Percentiles rank a stretch among this genome's conserved stretches.
Evolutionary conservation across 176 grass and related monocot genomes (phyloP).

Genomic region (Coix lacrymajobi): DNA sequence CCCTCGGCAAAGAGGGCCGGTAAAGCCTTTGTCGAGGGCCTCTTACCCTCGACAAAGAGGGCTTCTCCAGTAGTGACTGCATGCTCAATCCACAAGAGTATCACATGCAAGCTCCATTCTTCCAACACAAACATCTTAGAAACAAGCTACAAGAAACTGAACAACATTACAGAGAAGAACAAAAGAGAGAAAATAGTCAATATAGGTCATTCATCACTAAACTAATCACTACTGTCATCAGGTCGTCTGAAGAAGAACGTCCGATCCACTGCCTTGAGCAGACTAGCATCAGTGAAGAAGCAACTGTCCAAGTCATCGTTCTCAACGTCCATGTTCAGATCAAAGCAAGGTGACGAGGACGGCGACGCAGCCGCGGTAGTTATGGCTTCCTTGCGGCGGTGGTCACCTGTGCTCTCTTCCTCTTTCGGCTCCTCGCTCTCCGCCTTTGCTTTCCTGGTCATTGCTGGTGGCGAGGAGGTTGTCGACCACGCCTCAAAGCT

Average conservation of each 20-base stretch:
- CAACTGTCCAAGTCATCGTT: constrained; percentile 29
- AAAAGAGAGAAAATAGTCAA: not conserved
- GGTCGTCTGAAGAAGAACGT: constrained; percentile 58
- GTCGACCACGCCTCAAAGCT: constrained; percentile 46
- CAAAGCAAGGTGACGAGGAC: constrained; percentile 29
- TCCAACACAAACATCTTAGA: not conserved
- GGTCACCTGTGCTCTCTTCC: constrained; percentile 13
- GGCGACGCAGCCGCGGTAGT: not conserved
- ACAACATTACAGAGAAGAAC: not conserved
- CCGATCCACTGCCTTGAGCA: constrained; percentile 52
- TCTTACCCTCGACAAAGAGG: too few relatives aligned
- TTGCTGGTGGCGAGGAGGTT: constrained; percentile 25
- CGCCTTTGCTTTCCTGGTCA: constrained; percentile 19
- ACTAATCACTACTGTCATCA: constrained; percentile 28
- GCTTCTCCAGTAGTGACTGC: too few relatives aligned
- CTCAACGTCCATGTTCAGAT: constrained; percentile 62
- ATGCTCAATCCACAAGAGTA: not conserved
- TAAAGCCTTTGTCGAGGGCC: too few relatives aligned
- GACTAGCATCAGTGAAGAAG: constrained; percentile 26
- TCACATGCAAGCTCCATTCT: not conserved
- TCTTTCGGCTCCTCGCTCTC: not conserved
- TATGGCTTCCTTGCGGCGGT: not conserved
- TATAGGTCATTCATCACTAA: not conserved
- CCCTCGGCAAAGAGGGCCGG: too few relatives aligned
- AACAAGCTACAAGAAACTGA: not conserved